A percentile compares a stretch with the other conserved stretches of the same genome.
Evolutionary conservation across 2,329 filamentous ascomycete genomes (phyloP).

Genomic region (Calonectria pseudoturangicola): DNA sequence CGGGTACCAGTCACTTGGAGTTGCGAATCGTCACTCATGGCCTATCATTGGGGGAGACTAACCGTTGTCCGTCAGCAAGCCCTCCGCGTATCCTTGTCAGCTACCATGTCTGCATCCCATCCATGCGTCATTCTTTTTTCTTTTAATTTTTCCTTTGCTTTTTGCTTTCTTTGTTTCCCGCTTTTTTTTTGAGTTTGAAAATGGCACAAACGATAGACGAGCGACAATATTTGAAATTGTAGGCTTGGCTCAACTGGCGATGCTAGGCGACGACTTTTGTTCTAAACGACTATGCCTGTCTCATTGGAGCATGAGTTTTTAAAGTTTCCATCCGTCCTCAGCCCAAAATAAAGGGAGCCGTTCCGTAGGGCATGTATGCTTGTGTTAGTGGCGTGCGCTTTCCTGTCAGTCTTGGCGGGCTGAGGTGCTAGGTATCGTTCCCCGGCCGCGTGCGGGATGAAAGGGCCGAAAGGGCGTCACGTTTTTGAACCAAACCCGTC

Average conservation of each 20-base stretch:
- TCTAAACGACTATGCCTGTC: neutral
- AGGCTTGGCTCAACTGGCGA: constrained; percentile 5
- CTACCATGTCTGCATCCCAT: constrained; percentile 17
- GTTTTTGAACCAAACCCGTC: constrained; percentile 14
- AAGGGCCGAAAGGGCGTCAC: constrained; percentile 37
- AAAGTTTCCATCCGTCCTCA: constrained; percentile 32
- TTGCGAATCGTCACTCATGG: neutral
- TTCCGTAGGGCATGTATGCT: neutral
- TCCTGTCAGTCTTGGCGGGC: constrained; percentile 25
- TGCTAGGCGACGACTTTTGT: neutral
- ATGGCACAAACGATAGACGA: constrained; percentile 5
- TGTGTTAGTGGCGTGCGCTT: constrained; percentile 14
- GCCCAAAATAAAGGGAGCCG: constrained; percentile 16
- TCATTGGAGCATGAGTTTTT: constrained; percentile 28
- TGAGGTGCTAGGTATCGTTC: constrained; percentile 24
- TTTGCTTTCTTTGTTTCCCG: constrained; percentile 1
- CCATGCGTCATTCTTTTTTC: constrained; percentile 6
- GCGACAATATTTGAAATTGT: constrained; percentile 26
- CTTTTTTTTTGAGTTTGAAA: neutral
- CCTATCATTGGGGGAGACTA: constrained; percentile 12
- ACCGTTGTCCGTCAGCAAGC: constrained; percentile 2
- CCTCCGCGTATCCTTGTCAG: neutral
- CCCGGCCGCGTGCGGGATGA: constrained; percentile 34
- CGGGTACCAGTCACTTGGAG: constrained; percentile 15
- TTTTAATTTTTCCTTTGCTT: no score